Percentiles rank a stretch among this genome's conserved stretches.
Conservation (phyloP, 2,329 filamentous ascomycete genomes). For the Colletotrichum acutatum region DNA sequence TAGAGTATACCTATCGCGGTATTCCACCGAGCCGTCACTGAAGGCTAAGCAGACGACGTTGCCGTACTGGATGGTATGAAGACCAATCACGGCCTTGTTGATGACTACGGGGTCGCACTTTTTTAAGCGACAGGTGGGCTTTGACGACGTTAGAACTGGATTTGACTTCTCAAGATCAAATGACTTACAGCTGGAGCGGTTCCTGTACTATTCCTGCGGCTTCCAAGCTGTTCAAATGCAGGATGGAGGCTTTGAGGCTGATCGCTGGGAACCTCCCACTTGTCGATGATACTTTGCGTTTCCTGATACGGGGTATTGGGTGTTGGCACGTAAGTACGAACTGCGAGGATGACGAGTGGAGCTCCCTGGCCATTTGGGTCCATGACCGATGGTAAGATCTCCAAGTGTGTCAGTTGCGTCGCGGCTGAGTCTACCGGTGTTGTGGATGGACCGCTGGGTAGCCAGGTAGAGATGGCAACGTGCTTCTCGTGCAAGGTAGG, state of each 20-base stretch:
- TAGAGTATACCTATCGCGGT: conserved; percentile 81
- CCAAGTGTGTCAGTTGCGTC: conserved; percentile 77
- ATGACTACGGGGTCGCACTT: conserved; percentile 75
- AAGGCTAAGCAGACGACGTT: conserved; percentile 78
- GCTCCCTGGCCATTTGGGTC: conserved; percentile 68
- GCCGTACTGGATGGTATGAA: conserved; percentile 76
- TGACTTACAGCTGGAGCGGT: conserved; percentile 37
- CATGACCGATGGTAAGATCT: conserved; percentile 75
- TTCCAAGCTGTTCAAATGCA: conserved; percentile 80
- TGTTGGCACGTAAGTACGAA: conserved; percentile 72
- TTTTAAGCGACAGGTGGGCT: conserved; percentile 58
- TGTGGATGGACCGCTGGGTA: conserved; percentile 57
- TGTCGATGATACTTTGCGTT: conserved; percentile 78
- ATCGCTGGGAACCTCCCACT: conserved; percentile 83
- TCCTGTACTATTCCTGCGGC: conserved; percentile 65
- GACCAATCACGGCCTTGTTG: conserved; percentile 76
- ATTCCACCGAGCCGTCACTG: conserved; percentile 84
- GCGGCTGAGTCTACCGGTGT: conserved; percentile 60
- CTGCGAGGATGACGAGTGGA: conserved; percentile 74
- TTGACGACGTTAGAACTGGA: conserved; percentile 33
- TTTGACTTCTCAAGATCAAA: not conserved
- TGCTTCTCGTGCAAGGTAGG: conserved; percentile 66
- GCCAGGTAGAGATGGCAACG: conserved; percentile 68
- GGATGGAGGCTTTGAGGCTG: conserved; percentile 75
- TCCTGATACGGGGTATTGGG: conserved; percentile 69